Conservation (phyloP, 2,329 filamentous ascomycete genomes). For the Colletotrichum gloeosporioides region DNA sequence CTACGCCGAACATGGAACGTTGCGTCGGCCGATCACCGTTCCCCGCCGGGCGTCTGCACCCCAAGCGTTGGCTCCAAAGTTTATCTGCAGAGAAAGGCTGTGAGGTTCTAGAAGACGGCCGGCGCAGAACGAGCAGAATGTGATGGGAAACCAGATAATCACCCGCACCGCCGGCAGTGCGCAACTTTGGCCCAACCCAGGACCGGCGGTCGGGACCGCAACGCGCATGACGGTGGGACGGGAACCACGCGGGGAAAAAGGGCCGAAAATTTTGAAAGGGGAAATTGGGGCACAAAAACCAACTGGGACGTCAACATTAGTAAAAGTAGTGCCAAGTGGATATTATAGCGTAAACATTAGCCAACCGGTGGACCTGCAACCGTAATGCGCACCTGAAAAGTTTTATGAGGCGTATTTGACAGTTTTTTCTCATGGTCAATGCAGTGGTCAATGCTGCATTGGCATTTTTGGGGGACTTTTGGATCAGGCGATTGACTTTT, state of each 20-base stretch:
- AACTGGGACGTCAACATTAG: conserved; percentile 6
- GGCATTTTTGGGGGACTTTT: not conserved
- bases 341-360: conserved; percentile 19
- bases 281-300: not conserved
- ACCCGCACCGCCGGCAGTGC: not conserved
- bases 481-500: not conserved
- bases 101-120: not conserved
- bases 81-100: not conserved
- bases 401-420: conserved; percentile 10
- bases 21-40: not conserved
- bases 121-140: not conserved
- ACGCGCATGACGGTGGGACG: not conserved
- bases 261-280: not conserved
- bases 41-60: not conserved
- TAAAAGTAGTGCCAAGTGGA: conserved; percentile 6
- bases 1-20: conserved; percentile 7
- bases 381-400: conserved; percentile 5
- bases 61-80: not conserved
- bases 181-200: not conserved
- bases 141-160: not conserved
- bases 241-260: conserved; percentile 17
- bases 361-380: conserved; percentile 8
- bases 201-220: not conserved
- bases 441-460: not conserved
- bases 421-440: not conserved